Percentiles rank a stretch among this genome's conserved stretches.
Conservation (phyloP, 495 filamentous ascomycete species). For the Alectoria sarmentosa region DNA sequence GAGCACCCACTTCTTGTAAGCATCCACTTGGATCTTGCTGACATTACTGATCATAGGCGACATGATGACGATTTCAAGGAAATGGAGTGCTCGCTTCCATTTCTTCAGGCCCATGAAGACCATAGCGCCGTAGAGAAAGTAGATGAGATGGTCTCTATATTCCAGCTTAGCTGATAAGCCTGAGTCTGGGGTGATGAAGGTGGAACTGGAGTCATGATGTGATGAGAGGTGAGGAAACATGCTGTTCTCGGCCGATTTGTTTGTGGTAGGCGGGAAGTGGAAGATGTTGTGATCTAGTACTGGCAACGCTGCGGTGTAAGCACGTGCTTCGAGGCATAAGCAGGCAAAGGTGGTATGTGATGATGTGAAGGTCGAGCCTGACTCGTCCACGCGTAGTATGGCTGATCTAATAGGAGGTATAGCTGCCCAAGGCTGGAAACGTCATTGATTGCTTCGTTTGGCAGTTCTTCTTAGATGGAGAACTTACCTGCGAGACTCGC, state of each 20-base stretch:
- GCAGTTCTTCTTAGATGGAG: neutral
- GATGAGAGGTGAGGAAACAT: slow-evolving; percentile 28
- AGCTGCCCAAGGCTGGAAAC: slow-evolving; percentile 48
- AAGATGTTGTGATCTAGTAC: slow-evolving; percentile 62
- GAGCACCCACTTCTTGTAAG: slow-evolving; percentile 92
- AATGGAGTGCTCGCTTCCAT: slow-evolving; percentile 65
- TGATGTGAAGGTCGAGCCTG: slow-evolving; percentile 61
- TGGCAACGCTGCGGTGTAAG: slow-evolving; percentile 50
- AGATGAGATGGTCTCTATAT: slow-evolving; percentile 58
- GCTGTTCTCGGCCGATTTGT: slow-evolving; percentile 16
- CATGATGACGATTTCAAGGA: slow-evolving; percentile 61
- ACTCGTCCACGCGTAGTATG: slow-evolving; percentile 65
- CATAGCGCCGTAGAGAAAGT: slow-evolving; percentile 72
- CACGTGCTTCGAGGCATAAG: slow-evolving; percentile 50
- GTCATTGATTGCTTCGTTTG: slow-evolving; percentile 2
- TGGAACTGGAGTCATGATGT: slow-evolving; percentile 30
- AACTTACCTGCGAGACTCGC: slow-evolving; percentile 36
- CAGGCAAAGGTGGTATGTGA: slow-evolving; percentile 55
- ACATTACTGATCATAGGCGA: slow-evolving; percentile 51
- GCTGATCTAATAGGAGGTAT: slow-evolving; percentile 54
- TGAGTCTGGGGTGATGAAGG: slow-evolving; percentile 50
- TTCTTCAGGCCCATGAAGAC: slow-evolving; percentile 65
- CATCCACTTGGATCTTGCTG: slow-evolving; percentile 77
- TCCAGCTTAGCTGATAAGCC: slow-evolving; percentile 53
- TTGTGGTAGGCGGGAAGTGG: slow-evolving; percentile 47